These are phyloP conservation scores for Tricholoma matsutake DNA, from an alignment of 768 basidiomycete genomes.

Conservation along the genomic window DNA sequence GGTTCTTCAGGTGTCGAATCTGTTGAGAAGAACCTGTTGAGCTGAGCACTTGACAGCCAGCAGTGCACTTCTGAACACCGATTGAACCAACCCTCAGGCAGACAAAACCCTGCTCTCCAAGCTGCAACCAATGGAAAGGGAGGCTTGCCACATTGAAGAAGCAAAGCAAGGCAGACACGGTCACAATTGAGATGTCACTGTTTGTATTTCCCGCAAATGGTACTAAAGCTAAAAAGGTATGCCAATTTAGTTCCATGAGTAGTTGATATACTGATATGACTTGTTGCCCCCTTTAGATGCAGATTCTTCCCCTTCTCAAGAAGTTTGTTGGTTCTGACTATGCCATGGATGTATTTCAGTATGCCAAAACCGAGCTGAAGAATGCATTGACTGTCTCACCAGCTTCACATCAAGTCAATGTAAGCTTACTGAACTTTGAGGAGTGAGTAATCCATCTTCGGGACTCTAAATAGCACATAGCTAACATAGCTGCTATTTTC, in stretches of 20 bases:
- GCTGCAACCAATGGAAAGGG: no score
- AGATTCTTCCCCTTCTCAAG: conserved; percentile 1
- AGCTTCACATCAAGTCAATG: neutral
- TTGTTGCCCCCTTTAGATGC: neutral
- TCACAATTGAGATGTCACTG: conserved; percentile 1
- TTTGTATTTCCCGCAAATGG: neutral
- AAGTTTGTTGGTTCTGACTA: conserved; percentile 1
- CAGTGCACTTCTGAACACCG: conserved; percentile 3
- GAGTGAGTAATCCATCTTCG: neutral
- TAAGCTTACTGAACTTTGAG: neutral
- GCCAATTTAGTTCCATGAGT: neutral
- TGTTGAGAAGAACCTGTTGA: no score
- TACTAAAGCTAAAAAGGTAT: neutral
- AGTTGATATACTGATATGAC: neutral
- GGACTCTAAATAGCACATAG: conserved; percentile 1
- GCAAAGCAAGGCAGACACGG: no score
- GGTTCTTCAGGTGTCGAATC: no score
- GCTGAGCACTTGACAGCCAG: no score
- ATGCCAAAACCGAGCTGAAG: conserved; percentile 4
- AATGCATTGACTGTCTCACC: neutral
- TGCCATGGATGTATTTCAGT: neutral
- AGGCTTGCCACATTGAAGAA: no score
- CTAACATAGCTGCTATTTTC: neutral
- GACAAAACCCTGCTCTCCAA: neutral
- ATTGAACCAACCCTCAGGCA: neutral